These are phyloP conservation scores for Hura crepitans DNA, from an alignment of 441 rosid species.

Conservation along the genomic window DNA sequence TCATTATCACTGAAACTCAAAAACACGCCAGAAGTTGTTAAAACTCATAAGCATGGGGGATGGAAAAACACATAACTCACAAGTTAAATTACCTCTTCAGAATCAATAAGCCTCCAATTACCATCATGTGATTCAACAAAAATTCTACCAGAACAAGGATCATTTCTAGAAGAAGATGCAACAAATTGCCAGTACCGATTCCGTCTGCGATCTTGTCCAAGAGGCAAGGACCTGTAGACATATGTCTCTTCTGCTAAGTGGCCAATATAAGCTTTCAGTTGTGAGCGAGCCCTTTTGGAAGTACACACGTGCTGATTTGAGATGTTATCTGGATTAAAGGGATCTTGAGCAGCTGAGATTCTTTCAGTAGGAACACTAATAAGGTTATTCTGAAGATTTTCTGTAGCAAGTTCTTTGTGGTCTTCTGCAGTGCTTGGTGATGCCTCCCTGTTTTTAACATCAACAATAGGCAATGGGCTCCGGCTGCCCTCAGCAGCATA, in stretches of 20 bases:
- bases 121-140: conserved; percentile 82
- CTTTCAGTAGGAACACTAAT: conserved; percentile 43
- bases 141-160: conserved; percentile 87
- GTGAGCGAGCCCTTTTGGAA: conserved; percentile 84
- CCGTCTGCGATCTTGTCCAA: conserved; percentile 96
- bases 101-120: conserved; percentile 80
- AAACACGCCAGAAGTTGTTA: neutral
- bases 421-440: conserved; percentile 49
- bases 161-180: conserved; percentile 79
- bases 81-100: conserved; percentile 66
- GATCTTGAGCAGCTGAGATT: conserved; percentile 45
- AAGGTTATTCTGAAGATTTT: conserved; percentile 39
- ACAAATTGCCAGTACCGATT: conserved; percentile 98
- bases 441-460: conserved; percentile 40
- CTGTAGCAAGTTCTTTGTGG: conserved; percentile 46
- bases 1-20: neutral
- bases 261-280: conserved; percentile 79
- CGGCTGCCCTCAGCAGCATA: conserved; percentile 43
- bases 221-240: conserved; percentile 91
- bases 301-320: conserved; percentile 57
- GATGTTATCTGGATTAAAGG: conserved; percentile 47
- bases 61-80: neutral
- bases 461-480: conserved; percentile 50
- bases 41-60: neutral
- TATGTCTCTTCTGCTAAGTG: conserved; percentile 94